Conservation (phyloP, 768 basidiomycete species). For the Boletellus sp. region DNA sequence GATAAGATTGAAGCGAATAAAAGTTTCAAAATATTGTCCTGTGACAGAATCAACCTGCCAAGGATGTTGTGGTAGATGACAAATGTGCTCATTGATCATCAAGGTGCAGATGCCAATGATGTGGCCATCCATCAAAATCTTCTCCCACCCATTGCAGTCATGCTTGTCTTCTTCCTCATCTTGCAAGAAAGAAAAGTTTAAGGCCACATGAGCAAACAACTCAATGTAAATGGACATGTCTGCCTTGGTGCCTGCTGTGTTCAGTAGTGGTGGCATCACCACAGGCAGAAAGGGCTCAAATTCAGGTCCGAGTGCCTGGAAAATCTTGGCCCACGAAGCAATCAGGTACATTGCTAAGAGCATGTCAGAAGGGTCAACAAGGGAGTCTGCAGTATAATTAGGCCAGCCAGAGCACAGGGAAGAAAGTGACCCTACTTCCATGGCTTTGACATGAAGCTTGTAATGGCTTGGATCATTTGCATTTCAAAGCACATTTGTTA, state of each 20-base stretch:
- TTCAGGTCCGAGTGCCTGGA: conserved; percentile 77
- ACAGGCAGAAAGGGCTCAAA: conserved; percentile 84
- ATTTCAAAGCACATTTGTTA: conserved; percentile 72
- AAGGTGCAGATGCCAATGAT: conserved; percentile 75
- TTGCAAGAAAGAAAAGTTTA: conserved; percentile 21
- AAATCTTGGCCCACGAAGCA: conserved; percentile 85
- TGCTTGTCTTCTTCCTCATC: conserved; percentile 53
- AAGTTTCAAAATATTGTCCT: too few relatives aligned
- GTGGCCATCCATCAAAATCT: conserved; percentile 72
- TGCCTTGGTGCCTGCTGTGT: conserved; percentile 74
- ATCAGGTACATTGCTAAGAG: conserved; percentile 74
- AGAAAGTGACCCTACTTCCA: conserved; percentile 64
- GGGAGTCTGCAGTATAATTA: conserved; percentile 45
- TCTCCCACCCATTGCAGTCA: conserved; percentile 79
- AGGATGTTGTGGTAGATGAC: conserved; percentile 75
- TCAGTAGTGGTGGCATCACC: conserved; percentile 77
- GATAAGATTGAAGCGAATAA: too few relatives aligned
- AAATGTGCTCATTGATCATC: conserved; percentile 75
- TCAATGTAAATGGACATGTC: conserved; percentile 72
- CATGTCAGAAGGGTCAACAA: conserved; percentile 66
- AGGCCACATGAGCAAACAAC: background rate
- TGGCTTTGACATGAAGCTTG: conserved; percentile 74
- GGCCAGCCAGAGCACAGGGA: background rate
- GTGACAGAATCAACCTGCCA: conserved; percentile 55
- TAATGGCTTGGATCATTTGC: conserved; percentile 64